Base-by-base conservation (phyloP, 2,329 filamentous ascomycete genomes). In the Myriosclerotinia curreyana region DNA sequence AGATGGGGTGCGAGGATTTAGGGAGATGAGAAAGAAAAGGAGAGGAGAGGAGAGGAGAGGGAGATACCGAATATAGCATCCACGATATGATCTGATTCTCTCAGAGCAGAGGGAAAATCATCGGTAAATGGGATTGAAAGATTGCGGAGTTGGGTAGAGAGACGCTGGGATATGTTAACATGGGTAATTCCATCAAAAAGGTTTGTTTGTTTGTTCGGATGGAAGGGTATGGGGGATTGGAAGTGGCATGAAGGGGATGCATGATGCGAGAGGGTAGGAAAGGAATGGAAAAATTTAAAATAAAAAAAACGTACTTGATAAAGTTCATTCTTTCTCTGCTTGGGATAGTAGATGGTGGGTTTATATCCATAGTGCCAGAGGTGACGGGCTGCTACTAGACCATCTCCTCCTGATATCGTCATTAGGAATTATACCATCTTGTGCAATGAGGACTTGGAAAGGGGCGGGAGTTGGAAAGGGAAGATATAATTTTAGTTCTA, bases 341-440 rank as follows among this genome's bases (percentile, higher is more conserved):
- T 98, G 0, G 95, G 95, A 73, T 96, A 98, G 79, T 95, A 98
- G 52, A 99, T 82, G 11, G 86, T 89, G 4, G 94, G 93, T 31
- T 85, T 84, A 77, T 98, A 99, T 67, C 95, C 94, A 75, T 96
- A 98, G 74, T 96, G 90, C 75, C 86, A 86, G 6, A 99, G 83
- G 77, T 99, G 95, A 34, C 95, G 87, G 61, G 95, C 95, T 55
- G 94, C 93, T 36, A 99, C 95, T 3, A 99, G 85, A 2, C 95
- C 95, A 76, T 99, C 95, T 46, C 95, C 95, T 67, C 95, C 91
- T 93, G 50, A 49, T 34, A 2, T 36, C 20, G 12, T 38, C 3
- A 28, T 64, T 31, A 62, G 56, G 31, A 59, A 25, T 34, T 28
- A 2, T 22, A 6, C n/a, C 31, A 15, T 50, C 17, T 56, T 25